A percentile compares a stretch with the other conserved stretches of the same genome.
Evolutionary conservation across 768 basidiomycete genomes (phyloP).

Genomic region (Psilocybe cyanescens): DNA sequence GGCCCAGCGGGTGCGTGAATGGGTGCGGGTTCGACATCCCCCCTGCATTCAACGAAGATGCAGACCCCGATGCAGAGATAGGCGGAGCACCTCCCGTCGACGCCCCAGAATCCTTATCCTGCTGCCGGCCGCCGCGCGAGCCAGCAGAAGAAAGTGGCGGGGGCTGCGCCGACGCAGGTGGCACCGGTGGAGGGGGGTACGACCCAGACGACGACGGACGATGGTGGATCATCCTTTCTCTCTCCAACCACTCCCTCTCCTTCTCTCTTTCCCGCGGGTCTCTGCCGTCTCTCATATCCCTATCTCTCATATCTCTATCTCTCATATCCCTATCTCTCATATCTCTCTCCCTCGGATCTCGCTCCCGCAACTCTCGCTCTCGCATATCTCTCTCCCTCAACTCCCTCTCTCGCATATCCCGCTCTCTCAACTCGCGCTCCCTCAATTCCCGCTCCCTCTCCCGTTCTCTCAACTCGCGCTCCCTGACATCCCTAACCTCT

Average conservation of each 20-base stretch:
- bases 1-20: conserved; percentile 6
- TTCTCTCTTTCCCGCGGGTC: conserved; percentile 20
- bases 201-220: not conserved
- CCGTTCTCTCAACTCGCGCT: conserved; percentile 4
- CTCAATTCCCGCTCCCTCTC: conserved; percentile 5
- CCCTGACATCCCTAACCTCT: conserved; percentile 6
- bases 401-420: conserved; percentile 3
- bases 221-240: not conserved
- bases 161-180: not conserved
- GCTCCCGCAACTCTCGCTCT: not conserved
- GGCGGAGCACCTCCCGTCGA: not conserved
- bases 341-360: conserved; percentile 9
- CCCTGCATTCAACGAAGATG: not conserved
- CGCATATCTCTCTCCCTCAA: conserved; percentile 6
- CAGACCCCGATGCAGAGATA: not conserved
- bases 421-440: conserved; percentile 8
- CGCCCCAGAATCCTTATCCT: not conserved
- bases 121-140: not conserved
- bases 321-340: not conserved
- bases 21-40: conserved; percentile 11
- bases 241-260: conserved; percentile 1
- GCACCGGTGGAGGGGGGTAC: not conserved
- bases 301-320: not conserved
- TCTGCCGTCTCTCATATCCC: conserved; percentile 4
- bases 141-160: not conserved